phyloP scores from a whole-genome alignment of 768 basidiomycete genomes.

The Suillus subaureus region DNA sequence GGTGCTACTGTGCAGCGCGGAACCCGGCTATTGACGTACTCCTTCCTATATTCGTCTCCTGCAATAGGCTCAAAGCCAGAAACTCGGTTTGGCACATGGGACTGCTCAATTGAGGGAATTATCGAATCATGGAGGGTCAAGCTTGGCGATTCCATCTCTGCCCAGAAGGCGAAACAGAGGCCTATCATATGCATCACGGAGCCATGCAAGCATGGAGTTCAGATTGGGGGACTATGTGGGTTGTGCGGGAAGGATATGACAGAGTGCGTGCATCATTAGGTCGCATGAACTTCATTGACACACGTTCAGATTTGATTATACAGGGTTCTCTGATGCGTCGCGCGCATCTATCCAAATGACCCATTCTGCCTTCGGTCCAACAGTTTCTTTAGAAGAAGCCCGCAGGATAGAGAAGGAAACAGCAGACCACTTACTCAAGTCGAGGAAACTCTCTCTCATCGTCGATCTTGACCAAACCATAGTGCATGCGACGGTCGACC shows the following conservation, averaged over 20 bases:
- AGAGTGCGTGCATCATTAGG: constrained; percentile 51
- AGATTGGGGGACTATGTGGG: constrained; percentile 89
- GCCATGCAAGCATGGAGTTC: constrained; percentile 96
- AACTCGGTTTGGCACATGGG: constrained; percentile 88
- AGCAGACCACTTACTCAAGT: constrained; percentile 72
- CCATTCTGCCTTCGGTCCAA: constrained; percentile 88
- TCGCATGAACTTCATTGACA: constrained; percentile 16
- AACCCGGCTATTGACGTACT: constrained; percentile 80
- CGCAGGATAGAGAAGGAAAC: constrained; percentile 85
- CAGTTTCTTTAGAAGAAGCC: constrained; percentile 91
- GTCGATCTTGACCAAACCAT: constrained; percentile 99
- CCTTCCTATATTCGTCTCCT: constrained; percentile 63
- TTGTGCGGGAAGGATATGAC: constrained; percentile 97
- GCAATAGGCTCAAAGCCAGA: constrained; percentile 53
- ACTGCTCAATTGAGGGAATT: constrained; percentile 80
- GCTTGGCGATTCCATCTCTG: constrained; percentile 64
- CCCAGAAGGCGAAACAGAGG: constrained; percentile 56
- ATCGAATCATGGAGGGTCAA: constrained; percentile 72
- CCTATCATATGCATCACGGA: constrained; percentile 73
- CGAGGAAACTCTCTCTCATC: constrained; percentile 87
- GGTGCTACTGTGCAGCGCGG: constrained; percentile 62
- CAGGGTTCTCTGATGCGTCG: constrained; percentile 82
- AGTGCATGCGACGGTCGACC: constrained; percentile 97
- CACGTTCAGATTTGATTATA: constrained; percentile 71
- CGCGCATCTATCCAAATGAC: constrained; percentile 93